phyloP scores from a whole-genome alignment of 345 rosid genomes.

The Dipteronia sinensis region DNA sequence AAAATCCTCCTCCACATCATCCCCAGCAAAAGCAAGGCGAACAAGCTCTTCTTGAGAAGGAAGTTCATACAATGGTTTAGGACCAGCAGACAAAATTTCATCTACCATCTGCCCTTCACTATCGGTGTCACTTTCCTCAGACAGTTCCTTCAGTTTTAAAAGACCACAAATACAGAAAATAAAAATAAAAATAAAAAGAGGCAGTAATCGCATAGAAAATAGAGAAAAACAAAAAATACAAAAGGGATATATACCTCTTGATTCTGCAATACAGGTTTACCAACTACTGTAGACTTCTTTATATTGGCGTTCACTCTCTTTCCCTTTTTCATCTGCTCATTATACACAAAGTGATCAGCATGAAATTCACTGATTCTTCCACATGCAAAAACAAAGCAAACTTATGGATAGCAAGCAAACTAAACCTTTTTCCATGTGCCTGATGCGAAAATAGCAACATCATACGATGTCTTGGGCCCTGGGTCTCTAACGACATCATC shows the following conservation, averaged over 20 bases:
- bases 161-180: slow-evolving; percentile 14
- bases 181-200: slow-evolving; percentile 10
- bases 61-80: slow-evolving; percentile 54
- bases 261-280: slow-evolving; percentile 27
- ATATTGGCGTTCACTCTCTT: slow-evolving; percentile 33
- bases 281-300: slow-evolving; percentile 35
- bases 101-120: slow-evolving; percentile 76
- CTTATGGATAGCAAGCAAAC: slow-evolving; percentile 4
- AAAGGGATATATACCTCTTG: slow-evolving; percentile 44
- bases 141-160: slow-evolving; percentile 40
- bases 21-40: slow-evolving; percentile 88
- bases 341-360: slow-evolving; percentile 13
- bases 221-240: background rate
- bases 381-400: background rate
- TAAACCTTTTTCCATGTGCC: slow-evolving; percentile 77
- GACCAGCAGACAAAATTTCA: slow-evolving; percentile 61
- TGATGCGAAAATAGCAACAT: slow-evolving; percentile 74
- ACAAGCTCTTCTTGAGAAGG: slow-evolving; percentile 94
- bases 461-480: slow-evolving; percentile 76
- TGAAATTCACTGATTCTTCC: slow-evolving; percentile 12
- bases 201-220: slow-evolving; percentile 1
- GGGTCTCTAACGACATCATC: slow-evolving; percentile 46
- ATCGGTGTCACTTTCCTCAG: slow-evolving; percentile 67
- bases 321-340: slow-evolving; percentile 50
- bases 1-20: slow-evolving; percentile 83